These are phyloP conservation scores for Lepiota subincarnata DNA, from an alignment of 768 basidiomycete species.

Conservation along the genomic window DNA sequence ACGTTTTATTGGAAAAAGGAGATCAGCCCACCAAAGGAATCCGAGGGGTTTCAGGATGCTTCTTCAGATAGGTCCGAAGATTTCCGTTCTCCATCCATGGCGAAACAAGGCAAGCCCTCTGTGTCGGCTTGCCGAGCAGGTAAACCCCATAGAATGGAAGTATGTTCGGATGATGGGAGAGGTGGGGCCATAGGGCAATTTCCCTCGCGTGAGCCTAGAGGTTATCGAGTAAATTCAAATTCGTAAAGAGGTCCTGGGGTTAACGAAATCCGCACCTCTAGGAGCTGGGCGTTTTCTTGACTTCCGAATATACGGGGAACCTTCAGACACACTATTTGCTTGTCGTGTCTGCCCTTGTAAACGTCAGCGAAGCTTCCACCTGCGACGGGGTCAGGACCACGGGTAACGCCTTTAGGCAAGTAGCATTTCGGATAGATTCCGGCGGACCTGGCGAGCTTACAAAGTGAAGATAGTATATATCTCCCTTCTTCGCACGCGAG, in stretches of 20 bases:
- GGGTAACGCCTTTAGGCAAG: not conserved
- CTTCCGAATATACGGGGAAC: slow-evolving; percentile 4
- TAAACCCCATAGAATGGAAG: slow-evolving; percentile 32
- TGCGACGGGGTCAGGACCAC: not conserved
- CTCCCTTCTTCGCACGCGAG: not conserved
- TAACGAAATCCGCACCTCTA: too few species aligned
- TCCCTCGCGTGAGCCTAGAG: slow-evolving; percentile 16
- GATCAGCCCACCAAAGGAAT: slow-evolving; percentile 16
- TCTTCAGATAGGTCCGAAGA: slow-evolving; percentile 13
- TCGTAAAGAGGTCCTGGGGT: too few species aligned
- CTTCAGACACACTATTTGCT: not conserved
- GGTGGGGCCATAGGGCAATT: slow-evolving; percentile 27
- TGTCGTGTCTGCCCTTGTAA: not conserved
- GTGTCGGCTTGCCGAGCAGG: not conserved
- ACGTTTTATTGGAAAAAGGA: not conserved
- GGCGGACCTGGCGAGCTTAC: not conserved
- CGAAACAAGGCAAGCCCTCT: slow-evolving; percentile 15
- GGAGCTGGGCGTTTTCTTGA: not conserved
- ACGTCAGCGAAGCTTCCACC: not conserved
- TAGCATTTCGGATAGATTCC: not conserved
- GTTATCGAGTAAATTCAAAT: not conserved
- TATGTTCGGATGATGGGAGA: slow-evolving; percentile 33
- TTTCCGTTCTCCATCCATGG: slow-evolving; percentile 21
- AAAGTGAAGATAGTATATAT: not conserved
- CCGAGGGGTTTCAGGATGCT: slow-evolving; percentile 7